Conservation (phyloP, 768 basidiomycete genomes). For the Amanita exitialis region DNA sequence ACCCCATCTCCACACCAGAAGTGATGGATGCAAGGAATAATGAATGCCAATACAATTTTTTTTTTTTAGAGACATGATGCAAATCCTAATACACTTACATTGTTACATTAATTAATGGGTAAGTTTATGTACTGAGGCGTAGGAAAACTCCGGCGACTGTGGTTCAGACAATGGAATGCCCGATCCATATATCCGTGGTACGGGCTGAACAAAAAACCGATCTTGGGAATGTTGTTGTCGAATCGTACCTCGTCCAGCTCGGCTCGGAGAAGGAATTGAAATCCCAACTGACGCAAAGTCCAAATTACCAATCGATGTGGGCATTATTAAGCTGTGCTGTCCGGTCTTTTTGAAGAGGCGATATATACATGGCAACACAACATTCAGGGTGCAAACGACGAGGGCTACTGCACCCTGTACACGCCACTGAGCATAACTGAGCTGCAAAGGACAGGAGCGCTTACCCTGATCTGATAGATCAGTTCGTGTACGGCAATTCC, state of each 20-base stretch:
- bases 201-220: not conserved
- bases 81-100: too few species aligned
- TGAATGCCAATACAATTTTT: too few species aligned
- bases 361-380: conserved; percentile 9
- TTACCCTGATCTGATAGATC: conserved; percentile 13
- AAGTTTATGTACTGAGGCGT: too few species aligned
- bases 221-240: not conserved
- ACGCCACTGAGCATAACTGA: not conserved
- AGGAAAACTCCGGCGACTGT: not conserved
- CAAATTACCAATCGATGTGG: not conserved
- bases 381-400: conserved; percentile 15
- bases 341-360: not conserved
- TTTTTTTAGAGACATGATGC: too few species aligned
- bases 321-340: not conserved
- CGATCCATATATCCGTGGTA: not conserved
- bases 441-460: not conserved
- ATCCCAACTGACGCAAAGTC: not conserved
- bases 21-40: too few species aligned
- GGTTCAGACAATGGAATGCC: not conserved
- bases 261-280: not conserved
- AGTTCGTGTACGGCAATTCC: conserved; percentile 7
- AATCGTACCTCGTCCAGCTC: not conserved
- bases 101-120: too few species aligned
- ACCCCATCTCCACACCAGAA: too few species aligned
- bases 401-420: conserved; percentile 12